These are phyloP conservation scores for Chalaropsis ovoidea DNA, from an alignment of 2,329 filamentous ascomycete genomes.

Conservation along the genomic window DNA sequence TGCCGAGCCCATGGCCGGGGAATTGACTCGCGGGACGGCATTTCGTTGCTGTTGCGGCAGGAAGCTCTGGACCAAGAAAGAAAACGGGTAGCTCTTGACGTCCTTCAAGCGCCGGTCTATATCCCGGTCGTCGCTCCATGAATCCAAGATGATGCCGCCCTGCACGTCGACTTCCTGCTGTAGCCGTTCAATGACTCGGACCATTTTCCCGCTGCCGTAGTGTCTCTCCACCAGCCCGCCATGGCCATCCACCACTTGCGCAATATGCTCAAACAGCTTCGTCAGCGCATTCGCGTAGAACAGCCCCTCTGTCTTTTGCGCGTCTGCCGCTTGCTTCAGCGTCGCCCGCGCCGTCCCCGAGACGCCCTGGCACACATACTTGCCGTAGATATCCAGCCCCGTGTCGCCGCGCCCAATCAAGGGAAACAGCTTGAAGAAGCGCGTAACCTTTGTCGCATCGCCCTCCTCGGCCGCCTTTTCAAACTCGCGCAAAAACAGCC, in stretches of 20 bases:
- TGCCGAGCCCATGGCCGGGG: constrained; percentile 52
- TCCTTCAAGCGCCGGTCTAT: constrained; percentile 84
- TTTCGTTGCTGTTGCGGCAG: constrained; percentile 57
- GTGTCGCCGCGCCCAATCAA: constrained; percentile 81
- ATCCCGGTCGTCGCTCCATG: constrained; percentile 81
- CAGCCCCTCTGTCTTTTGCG: constrained; percentile 44
- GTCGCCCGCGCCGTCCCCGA: constrained; percentile 72
- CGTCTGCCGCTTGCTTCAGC: constrained; percentile 56
- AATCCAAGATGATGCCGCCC: constrained; percentile 88
- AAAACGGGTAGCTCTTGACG: constrained; percentile 95
- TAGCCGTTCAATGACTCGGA: constrained; percentile 80
- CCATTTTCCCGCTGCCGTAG: constrained; percentile 89
- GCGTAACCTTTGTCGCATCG: constrained; percentile 81
- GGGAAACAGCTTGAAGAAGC: constrained; percentile 97
- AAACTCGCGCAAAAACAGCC: constrained; percentile 85
- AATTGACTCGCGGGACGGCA: constrained; percentile 60
- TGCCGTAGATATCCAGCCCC: constrained; percentile 86
- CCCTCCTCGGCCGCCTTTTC: constrained; percentile 78
- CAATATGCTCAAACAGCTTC: constrained; percentile 92
- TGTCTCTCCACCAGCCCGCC: constrained; percentile 85
- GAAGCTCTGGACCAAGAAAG: constrained; percentile 92
- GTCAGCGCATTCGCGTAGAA: constrained; percentile 89
- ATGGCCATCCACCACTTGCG: constrained; percentile 88
- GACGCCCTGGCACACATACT: constrained; percentile 92
- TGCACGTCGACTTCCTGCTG: constrained; percentile 94